Evolutionary conservation across 2,329 filamentous ascomycete species (phyloP).

Genomic region (Colletotrichum kahawae): DNA sequence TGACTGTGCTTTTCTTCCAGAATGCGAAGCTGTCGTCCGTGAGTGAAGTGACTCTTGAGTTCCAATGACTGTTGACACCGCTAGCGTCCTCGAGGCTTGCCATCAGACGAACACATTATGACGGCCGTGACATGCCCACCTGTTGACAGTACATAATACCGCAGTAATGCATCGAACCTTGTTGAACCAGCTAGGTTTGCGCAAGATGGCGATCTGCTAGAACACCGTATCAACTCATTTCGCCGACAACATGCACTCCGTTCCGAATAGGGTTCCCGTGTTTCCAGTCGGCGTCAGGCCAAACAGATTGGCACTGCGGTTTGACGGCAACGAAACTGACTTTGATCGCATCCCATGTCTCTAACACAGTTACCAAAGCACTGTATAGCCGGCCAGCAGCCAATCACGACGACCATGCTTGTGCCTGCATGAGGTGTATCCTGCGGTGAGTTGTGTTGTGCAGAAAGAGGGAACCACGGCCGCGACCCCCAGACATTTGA

Average conservation of each 20-base stretch:
- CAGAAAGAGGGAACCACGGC: constrained; percentile 2
- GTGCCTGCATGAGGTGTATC: neutral
- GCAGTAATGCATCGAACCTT: neutral
- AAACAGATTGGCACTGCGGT: neutral
- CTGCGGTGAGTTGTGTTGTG: constrained; percentile 13
- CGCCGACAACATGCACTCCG: neutral
- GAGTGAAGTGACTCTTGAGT: neutral
- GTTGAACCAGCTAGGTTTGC: neutral
- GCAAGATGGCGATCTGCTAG: neutral
- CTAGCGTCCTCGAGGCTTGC: neutral
- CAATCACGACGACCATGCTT: neutral
- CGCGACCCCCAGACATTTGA: neutral
- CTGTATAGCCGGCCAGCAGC: neutral
- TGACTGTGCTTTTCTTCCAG: constrained; percentile 6
- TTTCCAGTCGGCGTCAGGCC: neutral
- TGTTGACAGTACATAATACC: neutral
- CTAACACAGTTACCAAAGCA: neutral
- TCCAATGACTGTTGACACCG: neutral
- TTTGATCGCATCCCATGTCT: neutral
- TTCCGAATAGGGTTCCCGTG: neutral
- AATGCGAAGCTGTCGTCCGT: neutral
- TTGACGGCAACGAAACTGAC: neutral
- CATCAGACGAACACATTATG: constrained; percentile 9
- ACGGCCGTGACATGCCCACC: neutral
- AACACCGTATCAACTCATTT: constrained; percentile 12